These are phyloP conservation scores for Millerozyma miso DNA, from an alignment of 805 yeast species.

Conservation along the genomic window DNA sequence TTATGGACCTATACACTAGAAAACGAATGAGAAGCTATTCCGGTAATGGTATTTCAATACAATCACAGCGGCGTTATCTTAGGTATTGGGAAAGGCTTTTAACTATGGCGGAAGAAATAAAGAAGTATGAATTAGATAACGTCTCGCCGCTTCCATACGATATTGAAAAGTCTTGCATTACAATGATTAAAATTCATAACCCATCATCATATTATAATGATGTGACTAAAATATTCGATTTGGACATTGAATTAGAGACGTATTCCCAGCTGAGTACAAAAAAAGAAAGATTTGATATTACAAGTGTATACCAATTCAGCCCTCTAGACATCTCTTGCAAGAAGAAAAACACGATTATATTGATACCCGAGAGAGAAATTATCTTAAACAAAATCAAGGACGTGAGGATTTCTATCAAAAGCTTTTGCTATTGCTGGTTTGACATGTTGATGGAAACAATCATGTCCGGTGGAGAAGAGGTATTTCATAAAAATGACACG, in stretches of 20 bases:
- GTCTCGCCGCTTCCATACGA: slow-evolving; percentile 1
- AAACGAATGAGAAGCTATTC: slow-evolving; percentile 54
- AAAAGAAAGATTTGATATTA: slow-evolving; percentile 4
- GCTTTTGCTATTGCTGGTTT: slow-evolving; percentile 27
- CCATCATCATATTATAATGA: slow-evolving; percentile 6
- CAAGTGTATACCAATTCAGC: slow-evolving; percentile 1
- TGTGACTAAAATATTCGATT: slow-evolving; percentile 3
- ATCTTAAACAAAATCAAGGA: slow-evolving; percentile 9
- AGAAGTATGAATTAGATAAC: slow-evolving; percentile 6
- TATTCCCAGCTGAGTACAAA: slow-evolving; percentile 1
- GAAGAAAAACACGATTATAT: not conserved
- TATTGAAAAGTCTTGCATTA: slow-evolving; percentile 6
- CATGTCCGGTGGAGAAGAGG: not conserved
- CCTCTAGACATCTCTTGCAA: not conserved
- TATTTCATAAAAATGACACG: not conserved
- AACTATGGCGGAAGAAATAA: not conserved
- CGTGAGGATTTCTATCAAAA: slow-evolving; percentile 12
- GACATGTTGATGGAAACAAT: slow-evolving; percentile 11
- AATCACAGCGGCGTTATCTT: slow-evolving; percentile 65
- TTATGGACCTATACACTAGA: slow-evolving; percentile 54
- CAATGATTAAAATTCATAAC: slow-evolving; percentile 12
- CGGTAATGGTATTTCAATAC: slow-evolving; percentile 67
- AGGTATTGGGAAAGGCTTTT: slow-evolving; percentile 43
- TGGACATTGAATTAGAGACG: slow-evolving; percentile 5
- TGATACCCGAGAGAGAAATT: slow-evolving; percentile 2